Evolutionary conservation across 768 basidiomycete species (phyloP).

Genomic region (Mycena olivaceomarginata): DNA sequence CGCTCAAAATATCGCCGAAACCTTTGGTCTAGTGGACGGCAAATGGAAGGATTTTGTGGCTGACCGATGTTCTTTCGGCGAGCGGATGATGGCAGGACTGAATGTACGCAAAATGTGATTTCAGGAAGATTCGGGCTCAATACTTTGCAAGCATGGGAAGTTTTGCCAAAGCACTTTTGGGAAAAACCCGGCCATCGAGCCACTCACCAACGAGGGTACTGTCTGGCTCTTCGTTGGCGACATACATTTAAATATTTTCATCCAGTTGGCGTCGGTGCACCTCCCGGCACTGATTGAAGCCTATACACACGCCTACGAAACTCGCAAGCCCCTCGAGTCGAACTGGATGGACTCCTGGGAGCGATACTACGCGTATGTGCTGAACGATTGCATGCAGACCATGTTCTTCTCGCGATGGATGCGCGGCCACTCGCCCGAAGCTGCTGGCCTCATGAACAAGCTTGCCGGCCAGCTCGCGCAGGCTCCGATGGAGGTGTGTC

Average conservation of each 20-base stretch:
- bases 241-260: too few relatives aligned
- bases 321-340: slow-evolving; percentile 19
- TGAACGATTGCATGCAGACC: slow-evolving; percentile 29
- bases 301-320: slow-evolving; percentile 24
- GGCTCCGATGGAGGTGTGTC: slow-evolving; percentile 25
- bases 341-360: slow-evolving; percentile 42
- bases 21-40: slow-evolving; percentile 35
- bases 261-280: slow-evolving; percentile 28
- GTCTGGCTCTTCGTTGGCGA: background rate
- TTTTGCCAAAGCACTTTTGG: slow-evolving; percentile 35
- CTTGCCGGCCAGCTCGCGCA: slow-evolving; percentile 23
- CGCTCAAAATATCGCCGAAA: slow-evolving; percentile 20
- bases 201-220: slow-evolving; percentile 35
- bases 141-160: slow-evolving; percentile 27
- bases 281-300: slow-evolving; percentile 31
- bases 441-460: slow-evolving; percentile 28
- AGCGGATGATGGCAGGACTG: slow-evolving; percentile 31
- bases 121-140: too few relatives aligned
- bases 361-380: slow-evolving; percentile 31
- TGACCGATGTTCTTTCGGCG: slow-evolving; percentile 20
- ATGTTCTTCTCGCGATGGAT: slow-evolving; percentile 42
- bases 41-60: slow-evolving; percentile 40
- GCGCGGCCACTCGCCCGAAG: slow-evolving; percentile 32
- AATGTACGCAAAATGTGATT: slow-evolving; percentile 13
- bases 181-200: slow-evolving; percentile 28